Conservation (phyloP, 2,329 filamentous ascomycete species). For the Verticillium albo-atrum region DNA sequence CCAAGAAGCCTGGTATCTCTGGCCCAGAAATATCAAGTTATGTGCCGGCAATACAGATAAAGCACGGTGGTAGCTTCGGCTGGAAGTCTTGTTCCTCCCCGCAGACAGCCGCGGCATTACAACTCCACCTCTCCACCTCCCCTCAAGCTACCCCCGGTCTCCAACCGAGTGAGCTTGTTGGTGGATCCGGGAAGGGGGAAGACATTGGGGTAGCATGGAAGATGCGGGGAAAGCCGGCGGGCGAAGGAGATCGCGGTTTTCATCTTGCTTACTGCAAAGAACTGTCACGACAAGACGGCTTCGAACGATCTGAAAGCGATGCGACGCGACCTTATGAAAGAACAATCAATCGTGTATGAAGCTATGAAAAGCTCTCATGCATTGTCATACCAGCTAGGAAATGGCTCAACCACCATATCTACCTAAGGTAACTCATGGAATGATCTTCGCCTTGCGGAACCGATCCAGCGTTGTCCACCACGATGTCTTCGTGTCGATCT, state of each 20-base stretch:
- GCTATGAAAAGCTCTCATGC: too few species aligned
- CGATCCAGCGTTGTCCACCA: slow-evolving; percentile 28
- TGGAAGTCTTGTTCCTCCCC: slow-evolving; percentile 8
- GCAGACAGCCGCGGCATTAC: slow-evolving; percentile 5
- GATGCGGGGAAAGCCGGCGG: too few species aligned
- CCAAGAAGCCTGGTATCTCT: too few species aligned
- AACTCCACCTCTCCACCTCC: not conserved
- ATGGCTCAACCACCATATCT: too few species aligned
- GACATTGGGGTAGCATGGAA: not conserved
- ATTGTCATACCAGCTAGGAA: too few species aligned
- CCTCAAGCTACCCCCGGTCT: not conserved
- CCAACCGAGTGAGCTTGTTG: not conserved
- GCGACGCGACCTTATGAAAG: too few species aligned
- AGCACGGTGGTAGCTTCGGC: not conserved
- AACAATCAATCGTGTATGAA: too few species aligned
- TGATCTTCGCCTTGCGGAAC: slow-evolving; percentile 25
- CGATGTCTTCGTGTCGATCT: slow-evolving; percentile 20
- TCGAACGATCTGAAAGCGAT: too few species aligned
- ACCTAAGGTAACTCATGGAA: slow-evolving; percentile 16
- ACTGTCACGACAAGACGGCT: too few species aligned
- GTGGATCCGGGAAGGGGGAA: not conserved
- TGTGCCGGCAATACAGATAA: not conserved
- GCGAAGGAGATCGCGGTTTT: too few species aligned
- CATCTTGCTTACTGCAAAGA: too few species aligned
- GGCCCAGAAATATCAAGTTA: not conserved